Evolutionary conservation across 2,329 filamentous ascomycete species (phyloP).

Genomic region (Hypoxylon sp.): DNA sequence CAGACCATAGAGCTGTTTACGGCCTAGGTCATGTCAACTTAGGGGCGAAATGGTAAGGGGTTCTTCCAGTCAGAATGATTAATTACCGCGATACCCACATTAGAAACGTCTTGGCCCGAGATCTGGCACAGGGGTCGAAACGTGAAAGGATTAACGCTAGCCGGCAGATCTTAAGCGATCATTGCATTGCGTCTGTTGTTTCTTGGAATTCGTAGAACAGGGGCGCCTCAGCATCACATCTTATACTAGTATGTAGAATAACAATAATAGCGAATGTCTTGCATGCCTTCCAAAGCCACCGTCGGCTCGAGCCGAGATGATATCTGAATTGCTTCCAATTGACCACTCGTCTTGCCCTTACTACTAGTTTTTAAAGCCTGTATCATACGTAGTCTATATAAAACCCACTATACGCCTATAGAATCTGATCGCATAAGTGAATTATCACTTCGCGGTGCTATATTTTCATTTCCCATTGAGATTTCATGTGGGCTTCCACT

Average conservation of each 20-base stretch:
- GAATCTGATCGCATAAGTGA: no score
- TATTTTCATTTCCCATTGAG: conserved; percentile 7
- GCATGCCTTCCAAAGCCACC: conserved; percentile 7
- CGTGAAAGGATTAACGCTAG: conserved; percentile 34
- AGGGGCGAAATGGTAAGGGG: conserved; percentile 10
- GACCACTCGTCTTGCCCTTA: no score
- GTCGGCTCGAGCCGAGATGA: conserved; percentile 33
- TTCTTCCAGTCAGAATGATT: conserved; percentile 16
- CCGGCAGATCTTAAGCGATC: conserved; percentile 37
- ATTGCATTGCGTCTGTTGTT: conserved; percentile 6
- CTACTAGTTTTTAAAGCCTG: no score
- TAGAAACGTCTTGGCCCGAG: conserved; percentile 39
- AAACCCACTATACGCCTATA: no score
- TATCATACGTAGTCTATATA: no score
- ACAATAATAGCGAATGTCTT: no score
- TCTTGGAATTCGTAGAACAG: conserved; percentile 8
- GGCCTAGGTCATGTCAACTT: background rate
- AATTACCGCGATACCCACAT: conserved; percentile 33
- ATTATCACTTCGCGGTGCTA: background rate
- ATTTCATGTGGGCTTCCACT: conserved; percentile 7
- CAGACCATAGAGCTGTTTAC: conserved; percentile 29
- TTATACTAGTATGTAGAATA: no score
- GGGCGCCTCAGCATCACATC: conserved; percentile 20
- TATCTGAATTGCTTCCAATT: conserved; percentile 1
- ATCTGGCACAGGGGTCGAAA: conserved; percentile 40